A percentile compares a stretch with the other conserved stretches of the same genome.
Conservation (phyloP, 805 yeast species). For the Wickerhamia fluorescens region DNA sequence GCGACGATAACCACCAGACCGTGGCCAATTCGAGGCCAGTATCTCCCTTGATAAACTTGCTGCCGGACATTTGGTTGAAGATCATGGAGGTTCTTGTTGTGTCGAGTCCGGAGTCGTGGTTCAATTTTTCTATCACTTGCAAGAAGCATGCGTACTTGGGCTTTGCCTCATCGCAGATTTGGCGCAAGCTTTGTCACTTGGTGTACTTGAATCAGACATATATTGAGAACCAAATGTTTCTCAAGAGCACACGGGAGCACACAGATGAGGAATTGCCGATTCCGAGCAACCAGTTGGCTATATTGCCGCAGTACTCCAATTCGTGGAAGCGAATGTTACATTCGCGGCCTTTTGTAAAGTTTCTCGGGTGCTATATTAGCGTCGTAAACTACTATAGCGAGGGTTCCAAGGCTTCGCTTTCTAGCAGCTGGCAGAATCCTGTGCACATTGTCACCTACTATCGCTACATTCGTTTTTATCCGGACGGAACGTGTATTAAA, state of each 20-base stretch:
- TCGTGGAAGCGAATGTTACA: conserved; percentile 46
- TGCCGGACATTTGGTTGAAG: conserved; percentile 51
- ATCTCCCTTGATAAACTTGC: conserved; percentile 31
- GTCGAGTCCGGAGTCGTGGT: conserved; percentile 57
- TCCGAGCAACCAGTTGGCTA: conserved; percentile 23
- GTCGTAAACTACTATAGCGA: conserved; percentile 78
- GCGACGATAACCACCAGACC: conserved; percentile 14
- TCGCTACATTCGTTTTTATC: conserved; percentile 74
- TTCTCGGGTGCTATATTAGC: conserved; percentile 78
- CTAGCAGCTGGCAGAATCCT: conserved; percentile 66
- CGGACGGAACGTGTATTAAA: conserved; percentile 68
- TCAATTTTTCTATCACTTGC: conserved; percentile 54
- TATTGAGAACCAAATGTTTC: conserved; percentile 33
- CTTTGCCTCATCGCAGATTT: conserved; percentile 43
- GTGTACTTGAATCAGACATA: conserved; percentile 52
- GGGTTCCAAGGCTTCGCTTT: conserved; percentile 66
- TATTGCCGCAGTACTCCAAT: conserved; percentile 23
- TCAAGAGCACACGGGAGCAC: conserved; percentile 22
- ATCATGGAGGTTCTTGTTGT: conserved; percentile 43
- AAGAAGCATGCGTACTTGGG: conserved; percentile 49
- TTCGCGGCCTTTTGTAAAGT: conserved; percentile 71
- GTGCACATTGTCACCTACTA: conserved; percentile 82
- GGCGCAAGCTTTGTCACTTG: conserved; percentile 43
- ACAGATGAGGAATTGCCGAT: conserved; percentile 33
- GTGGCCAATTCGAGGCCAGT: conserved; percentile 18